These are phyloP conservation scores for Neurospora africana DNA, from an alignment of 495 filamentous ascomycete species.

Conservation along the genomic window DNA sequence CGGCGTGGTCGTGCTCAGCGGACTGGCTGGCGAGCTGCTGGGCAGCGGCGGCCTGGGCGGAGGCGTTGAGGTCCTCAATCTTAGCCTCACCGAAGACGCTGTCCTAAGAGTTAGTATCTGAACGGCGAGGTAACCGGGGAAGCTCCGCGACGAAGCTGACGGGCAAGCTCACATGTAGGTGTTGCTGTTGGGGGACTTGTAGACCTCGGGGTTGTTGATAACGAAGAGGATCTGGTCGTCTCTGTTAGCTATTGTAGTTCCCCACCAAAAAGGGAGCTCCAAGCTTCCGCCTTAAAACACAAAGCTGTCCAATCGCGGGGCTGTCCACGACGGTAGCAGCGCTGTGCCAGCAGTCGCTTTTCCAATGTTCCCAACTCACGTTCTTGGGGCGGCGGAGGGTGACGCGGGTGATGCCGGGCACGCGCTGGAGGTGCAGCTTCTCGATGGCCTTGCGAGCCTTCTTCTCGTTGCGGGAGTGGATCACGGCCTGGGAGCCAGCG, in stretches of 20 bases:
- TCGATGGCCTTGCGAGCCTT: slow-evolving; percentile 97
- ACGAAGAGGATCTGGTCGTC: slow-evolving; percentile 83
- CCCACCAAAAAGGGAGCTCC: background rate
- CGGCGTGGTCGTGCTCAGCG: slow-evolving; percentile 55
- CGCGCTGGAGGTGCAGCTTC: slow-evolving; percentile 93
- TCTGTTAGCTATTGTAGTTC: slow-evolving; percentile 16
- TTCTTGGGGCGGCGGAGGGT: slow-evolving; percentile 97
- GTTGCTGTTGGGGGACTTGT: slow-evolving; percentile 96
- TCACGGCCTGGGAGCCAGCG: slow-evolving; percentile 72
- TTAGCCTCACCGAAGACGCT: slow-evolving; percentile 99
- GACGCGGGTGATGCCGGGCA: slow-evolving; percentile 94
- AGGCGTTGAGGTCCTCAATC: slow-evolving; percentile 96
- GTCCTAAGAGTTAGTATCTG: background rate
- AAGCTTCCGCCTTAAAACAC: background rate
- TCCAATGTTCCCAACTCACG: slow-evolving; percentile 45
- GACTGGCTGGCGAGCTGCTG: slow-evolving; percentile 76
- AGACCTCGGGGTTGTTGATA: slow-evolving; percentile 98
- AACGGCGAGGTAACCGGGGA: background rate
- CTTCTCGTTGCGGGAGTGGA: slow-evolving; percentile 99
- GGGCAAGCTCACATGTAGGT: slow-evolving; percentile 80
- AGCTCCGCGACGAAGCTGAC: background rate
- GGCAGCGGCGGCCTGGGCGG: slow-evolving; percentile 86
- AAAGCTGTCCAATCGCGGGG: background rate
- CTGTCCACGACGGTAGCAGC: background rate
- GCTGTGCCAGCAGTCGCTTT: background rate